Evolutionary conservation across 306 rosid genomes (phyloP), one percentile per base, ranked within the genome.

Genomic region (Crataegus laevigata): DNA sequence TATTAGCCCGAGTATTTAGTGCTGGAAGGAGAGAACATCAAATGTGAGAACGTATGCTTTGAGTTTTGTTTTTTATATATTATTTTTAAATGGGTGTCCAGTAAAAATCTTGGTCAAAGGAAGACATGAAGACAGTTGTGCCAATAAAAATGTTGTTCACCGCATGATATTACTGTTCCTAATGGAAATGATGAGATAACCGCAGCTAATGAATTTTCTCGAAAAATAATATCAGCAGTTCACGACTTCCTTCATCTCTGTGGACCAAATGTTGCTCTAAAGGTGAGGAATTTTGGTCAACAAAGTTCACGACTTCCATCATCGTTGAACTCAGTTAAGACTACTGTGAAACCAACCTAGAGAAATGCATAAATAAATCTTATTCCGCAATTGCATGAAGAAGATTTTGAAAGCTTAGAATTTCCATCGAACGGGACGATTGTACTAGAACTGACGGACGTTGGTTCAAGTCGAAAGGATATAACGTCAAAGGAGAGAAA

Each of bases 161-260:
- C 85, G 15, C 67, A 29, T 12, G 64, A 81, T 83, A n/a, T 55
- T 69, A 76, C 66, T 74, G 81, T 82, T 84, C 68, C 86, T 11
- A 42, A 73, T 81, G 80, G 77, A 6, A 34, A 78, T 76, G 80
- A 79, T 68, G 62, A 76, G 75, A 83, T 84, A 71, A 62, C 30
- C 67, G 45, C 72, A 29, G 73, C 80, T 50, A 79, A 77, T 82
- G 85, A 82, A 72, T 82, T 86, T 83, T 90, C 88, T 59, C 85
- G 77, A 74, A 87, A 91, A 82, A 81, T 68, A 63, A 82, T 91
- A 79, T 88, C 96, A 52, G 98, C 96, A 52, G n/a, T 83, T 63
- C 84, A 96, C 77, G 80, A 84, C 75, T 90, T 88, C 66, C 98
- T 96, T 64, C 89, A 75, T 78, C 74, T 74, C 12, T 90, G 98